These are phyloP conservation scores for Pythium phragmiticola DNA, from an alignment of 352 stramenopile genomes.

Conservation along the genomic window DNA sequence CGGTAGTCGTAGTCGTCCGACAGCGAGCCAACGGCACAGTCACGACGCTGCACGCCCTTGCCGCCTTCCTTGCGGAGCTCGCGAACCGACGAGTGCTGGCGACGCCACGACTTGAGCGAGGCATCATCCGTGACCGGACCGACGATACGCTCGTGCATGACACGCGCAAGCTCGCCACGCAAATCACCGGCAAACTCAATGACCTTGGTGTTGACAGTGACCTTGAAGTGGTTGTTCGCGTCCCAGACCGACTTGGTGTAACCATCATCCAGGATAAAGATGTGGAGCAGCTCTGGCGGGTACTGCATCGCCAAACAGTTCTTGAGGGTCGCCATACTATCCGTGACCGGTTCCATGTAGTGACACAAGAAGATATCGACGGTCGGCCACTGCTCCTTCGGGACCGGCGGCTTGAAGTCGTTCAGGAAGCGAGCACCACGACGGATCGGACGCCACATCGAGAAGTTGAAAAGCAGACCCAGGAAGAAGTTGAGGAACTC, in stretches of 20 bases:
- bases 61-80: slow-evolving; percentile 80
- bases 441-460: slow-evolving; percentile 89
- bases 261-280: slow-evolving; percentile 88
- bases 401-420: slow-evolving; percentile 88
- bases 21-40: slow-evolving; percentile 84
- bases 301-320: slow-evolving; percentile 88
- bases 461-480: slow-evolving; percentile 88
- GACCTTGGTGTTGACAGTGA: slow-evolving; percentile 88
- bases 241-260: slow-evolving; percentile 90
- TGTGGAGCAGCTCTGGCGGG: slow-evolving; percentile 81
- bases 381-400: slow-evolving; percentile 87
- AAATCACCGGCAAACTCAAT: slow-evolving; percentile 86
- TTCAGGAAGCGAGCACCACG: slow-evolving; percentile 86
- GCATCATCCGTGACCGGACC: slow-evolving; percentile 75
- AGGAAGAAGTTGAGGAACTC: slow-evolving; percentile 89
- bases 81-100: slow-evolving; percentile 82
- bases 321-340: slow-evolving; percentile 84
- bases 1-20: slow-evolving; percentile 91
- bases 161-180: slow-evolving; percentile 69
- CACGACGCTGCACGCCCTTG: slow-evolving; percentile 79
- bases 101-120: slow-evolving; percentile 80
- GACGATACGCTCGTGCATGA: slow-evolving; percentile 88
- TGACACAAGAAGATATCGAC: slow-evolving; percentile 90
- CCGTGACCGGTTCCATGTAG: slow-evolving; percentile 87
- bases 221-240: slow-evolving; percentile 89